phyloP scores from a whole-genome alignment of 177 flowering plant genomes.

The Telopea speciosissima region DNA sequence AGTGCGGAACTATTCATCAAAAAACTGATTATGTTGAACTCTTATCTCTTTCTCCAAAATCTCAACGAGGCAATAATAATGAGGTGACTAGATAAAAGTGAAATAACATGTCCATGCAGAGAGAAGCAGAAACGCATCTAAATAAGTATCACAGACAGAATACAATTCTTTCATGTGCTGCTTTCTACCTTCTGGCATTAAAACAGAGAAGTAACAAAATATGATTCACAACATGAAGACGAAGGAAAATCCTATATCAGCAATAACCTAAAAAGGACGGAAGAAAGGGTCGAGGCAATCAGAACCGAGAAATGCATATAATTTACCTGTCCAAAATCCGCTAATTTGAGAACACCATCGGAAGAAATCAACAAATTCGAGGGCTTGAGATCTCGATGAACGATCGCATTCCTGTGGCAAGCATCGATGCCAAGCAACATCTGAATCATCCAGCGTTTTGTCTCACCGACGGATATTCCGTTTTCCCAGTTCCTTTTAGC shows the following conservation, averaged over 20 bases:
- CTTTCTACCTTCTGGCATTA: not conserved
- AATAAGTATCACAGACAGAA: not conserved
- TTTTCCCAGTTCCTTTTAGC: constrained; percentile 44
- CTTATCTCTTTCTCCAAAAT: not conserved
- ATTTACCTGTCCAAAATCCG: constrained; percentile 90
- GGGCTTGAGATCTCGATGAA: constrained; percentile 85
- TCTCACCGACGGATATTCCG: constrained; percentile 48
- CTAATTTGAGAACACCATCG: constrained; percentile 74
- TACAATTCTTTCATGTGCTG: not conserved
- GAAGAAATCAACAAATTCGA: constrained; percentile 71
- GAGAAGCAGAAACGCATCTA: not conserved
- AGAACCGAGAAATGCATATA: not conserved
- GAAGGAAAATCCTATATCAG: not conserved
- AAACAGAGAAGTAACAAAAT: not conserved
- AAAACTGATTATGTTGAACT: not conserved
- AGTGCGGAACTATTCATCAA: too few relatives aligned
- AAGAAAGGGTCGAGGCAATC: not conserved
- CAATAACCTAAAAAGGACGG: not conserved
- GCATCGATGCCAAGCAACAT: constrained; percentile 63
- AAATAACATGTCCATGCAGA: not conserved
- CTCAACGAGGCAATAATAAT: not conserved
- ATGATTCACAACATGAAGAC: not conserved
- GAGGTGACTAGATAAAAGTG: too few relatives aligned
- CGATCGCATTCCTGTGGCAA: constrained; percentile 56
- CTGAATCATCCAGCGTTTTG: constrained; percentile 88